Evolutionary conservation across 176 grass and related monocot species (phyloP).

Genomic region (Aegilops longissima): DNA sequence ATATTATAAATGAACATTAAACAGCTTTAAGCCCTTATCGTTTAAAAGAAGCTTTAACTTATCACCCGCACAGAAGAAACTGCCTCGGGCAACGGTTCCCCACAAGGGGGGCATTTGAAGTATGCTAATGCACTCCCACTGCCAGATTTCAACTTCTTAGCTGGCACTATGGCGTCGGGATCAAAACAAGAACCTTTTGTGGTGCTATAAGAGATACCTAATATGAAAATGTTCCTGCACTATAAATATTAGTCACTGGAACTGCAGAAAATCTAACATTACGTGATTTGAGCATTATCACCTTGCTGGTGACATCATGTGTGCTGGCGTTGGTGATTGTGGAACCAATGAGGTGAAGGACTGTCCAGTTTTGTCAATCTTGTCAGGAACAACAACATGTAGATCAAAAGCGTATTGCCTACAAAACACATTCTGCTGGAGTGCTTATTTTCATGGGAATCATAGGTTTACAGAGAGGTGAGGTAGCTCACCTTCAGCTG

Average conservation of each 20-base stretch:
- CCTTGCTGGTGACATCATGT: constrained; percentile 29
- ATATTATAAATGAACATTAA: constrained; percentile 5
- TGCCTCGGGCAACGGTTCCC: constrained; percentile 4
- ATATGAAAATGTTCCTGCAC: constrained; percentile 14
- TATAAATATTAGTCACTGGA: not conserved
- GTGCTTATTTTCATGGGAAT: too few relatives aligned
- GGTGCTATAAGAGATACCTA: constrained; percentile 8
- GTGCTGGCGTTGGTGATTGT: constrained; percentile 5
- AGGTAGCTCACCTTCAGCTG: too few relatives aligned
- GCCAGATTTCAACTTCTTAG: constrained; percentile 44
- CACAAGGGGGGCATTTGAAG: not conserved
- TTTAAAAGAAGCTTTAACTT: not conserved
- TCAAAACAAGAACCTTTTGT: constrained; percentile 18
- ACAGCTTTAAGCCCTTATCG: not conserved
- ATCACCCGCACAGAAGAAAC: not conserved
- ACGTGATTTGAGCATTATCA: not conserved
- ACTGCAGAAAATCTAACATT: not conserved
- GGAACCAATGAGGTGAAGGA: constrained; percentile 21
- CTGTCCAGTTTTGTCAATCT: constrained; percentile 17
- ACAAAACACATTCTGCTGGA: too few relatives aligned
- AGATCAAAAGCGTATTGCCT: constrained; percentile 26
- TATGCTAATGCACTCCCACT: constrained; percentile 1
- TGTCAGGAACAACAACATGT: constrained; percentile 13
- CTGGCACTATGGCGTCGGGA: not conserved
- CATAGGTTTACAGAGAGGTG: too few relatives aligned